phyloP scores from a whole-genome alignment of 2,329 filamentous ascomycete species.

The Lanzia echinophila region DNA sequence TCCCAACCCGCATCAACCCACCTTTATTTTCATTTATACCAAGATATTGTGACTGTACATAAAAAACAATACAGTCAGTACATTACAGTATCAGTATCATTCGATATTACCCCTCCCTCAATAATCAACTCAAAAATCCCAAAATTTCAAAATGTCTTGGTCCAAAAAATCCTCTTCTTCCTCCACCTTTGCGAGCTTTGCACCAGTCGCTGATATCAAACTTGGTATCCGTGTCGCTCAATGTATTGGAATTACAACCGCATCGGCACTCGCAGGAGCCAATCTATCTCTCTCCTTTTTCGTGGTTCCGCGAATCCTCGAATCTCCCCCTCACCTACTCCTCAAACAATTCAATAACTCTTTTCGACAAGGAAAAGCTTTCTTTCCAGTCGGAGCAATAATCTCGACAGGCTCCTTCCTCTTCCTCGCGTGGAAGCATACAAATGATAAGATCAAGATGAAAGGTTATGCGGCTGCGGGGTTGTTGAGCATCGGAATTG shows the following conservation, averaged over 20 bases:
- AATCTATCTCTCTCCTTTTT: slow-evolving; percentile 37
- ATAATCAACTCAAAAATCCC: not conserved
- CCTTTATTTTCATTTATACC: no score
- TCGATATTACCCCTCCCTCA: no score
- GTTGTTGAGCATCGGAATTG: slow-evolving; percentile 37
- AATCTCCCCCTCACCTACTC: slow-evolving; percentile 48
- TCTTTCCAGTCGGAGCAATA: slow-evolving; percentile 35
- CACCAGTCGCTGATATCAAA: not conserved
- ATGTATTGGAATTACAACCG: slow-evolving; percentile 43
- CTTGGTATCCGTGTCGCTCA: slow-evolving; percentile 40
- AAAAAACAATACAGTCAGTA: not conserved
- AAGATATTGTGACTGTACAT: no score
- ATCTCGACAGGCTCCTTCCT: slow-evolving; percentile 37
- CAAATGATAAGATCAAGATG: slow-evolving; percentile 6
- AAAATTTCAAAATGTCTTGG: slow-evolving; percentile 1
- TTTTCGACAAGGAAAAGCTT: slow-evolving; percentile 34
- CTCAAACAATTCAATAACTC: slow-evolving; percentile 47
- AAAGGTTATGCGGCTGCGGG: slow-evolving; percentile 39
- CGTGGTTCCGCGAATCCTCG: slow-evolving; percentile 46
- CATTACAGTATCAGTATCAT: not conserved
- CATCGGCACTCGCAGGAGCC: slow-evolving; percentile 38
- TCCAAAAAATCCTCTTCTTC: slow-evolving; percentile 1
- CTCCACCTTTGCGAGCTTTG: slow-evolving; percentile 1
- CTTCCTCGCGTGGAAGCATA: slow-evolving; percentile 38
- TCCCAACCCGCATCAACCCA: no score